These are phyloP conservation scores for Sugiyamaella sp. DNA, from an alignment of 1,139 yeast species.

Conservation along the genomic window DNA sequence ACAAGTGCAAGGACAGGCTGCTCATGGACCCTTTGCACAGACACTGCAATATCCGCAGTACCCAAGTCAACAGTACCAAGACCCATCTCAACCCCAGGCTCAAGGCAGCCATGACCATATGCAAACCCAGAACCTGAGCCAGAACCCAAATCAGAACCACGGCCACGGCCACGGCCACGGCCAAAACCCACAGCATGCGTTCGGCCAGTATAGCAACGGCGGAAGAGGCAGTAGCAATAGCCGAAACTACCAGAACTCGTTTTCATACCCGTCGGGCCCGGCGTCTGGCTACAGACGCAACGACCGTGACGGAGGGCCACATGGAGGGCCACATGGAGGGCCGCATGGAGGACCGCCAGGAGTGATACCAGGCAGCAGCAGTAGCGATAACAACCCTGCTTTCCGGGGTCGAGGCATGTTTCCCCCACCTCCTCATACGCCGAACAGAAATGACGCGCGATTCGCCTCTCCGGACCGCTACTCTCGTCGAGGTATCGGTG, in stretches of 20 bases:
- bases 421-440: constrained; percentile 9
- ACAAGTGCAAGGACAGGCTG: neutral
- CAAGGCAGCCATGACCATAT: too few species aligned
- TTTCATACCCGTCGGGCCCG: neutral
- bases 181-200: constrained; percentile 3
- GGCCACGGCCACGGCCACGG: too few species aligned
- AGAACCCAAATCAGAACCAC: too few species aligned
- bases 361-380: neutral
- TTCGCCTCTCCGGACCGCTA: constrained; percentile 16
- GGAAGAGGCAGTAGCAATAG: neutral
- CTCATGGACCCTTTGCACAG: neutral
- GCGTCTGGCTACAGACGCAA: neutral
- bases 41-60: neutral
- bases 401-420: constrained; percentile 15
- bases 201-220: neutral
- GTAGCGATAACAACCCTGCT: neutral
- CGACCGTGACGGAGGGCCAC: neutral
- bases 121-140: too few species aligned
- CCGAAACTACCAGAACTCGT: neutral
- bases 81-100: too few species aligned
- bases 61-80: neutral
- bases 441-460: constrained; percentile 10
- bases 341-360: neutral
- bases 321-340: too few species aligned
- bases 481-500: constrained; percentile 11